Base-by-base conservation (phyloP, 2,329 filamentous ascomycete genomes). In the Xylariales sp. region DNA sequence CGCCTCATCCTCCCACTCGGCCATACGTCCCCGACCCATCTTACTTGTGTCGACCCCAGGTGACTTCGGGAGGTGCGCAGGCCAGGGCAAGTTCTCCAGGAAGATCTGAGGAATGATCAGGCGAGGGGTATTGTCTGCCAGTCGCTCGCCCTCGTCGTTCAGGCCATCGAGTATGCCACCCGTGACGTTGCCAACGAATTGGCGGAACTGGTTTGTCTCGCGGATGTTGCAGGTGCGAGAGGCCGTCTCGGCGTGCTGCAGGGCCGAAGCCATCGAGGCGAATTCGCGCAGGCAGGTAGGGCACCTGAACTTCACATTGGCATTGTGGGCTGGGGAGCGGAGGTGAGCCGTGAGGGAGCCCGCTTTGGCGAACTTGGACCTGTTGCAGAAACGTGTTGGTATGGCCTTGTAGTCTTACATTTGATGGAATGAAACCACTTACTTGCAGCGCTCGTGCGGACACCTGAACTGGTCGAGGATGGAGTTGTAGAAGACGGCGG, bases 361-460 rank as follows among this genome's bases (percentile, higher is more conserved):
- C 1, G 51, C 44, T 1, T 44, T 58, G 27, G 60, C 59, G 53
- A 69, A 72, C 2, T 58, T 59, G 43, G 70, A 71, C 1, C 70
- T 74, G 41, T 7, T 29, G 57, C 41, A 55, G 45, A 28, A 21
- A 19, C 10, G 24, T 6, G 14, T 20, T 15, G 25, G 18, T n/a
- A 31, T 19, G 15, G 5, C 8, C 7, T 5, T 12, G 11, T 4
- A 16, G 29, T 29, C 12, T 5, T 11, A 5, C n/a, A 4, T 4
- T 4, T 14, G 31, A 11, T 5, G 11, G 5, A 19, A 19, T n/a
- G 31, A 18, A 14, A n/a, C 40, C 18, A 58, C 66, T 64, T 63
- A 76, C 69, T 62, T 59, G 69, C 80, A 84, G 3, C 56, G 50
- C 1, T 50, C 47, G 42, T 74, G 68, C 0, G 79, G 80, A 41